Percentiles rank a stretch among this genome's conserved stretches.
These are phyloP conservation scores for Noccaea bulbosa DNA, from an alignment of 345 rosid genomes.

Conservation along the genomic window DNA sequence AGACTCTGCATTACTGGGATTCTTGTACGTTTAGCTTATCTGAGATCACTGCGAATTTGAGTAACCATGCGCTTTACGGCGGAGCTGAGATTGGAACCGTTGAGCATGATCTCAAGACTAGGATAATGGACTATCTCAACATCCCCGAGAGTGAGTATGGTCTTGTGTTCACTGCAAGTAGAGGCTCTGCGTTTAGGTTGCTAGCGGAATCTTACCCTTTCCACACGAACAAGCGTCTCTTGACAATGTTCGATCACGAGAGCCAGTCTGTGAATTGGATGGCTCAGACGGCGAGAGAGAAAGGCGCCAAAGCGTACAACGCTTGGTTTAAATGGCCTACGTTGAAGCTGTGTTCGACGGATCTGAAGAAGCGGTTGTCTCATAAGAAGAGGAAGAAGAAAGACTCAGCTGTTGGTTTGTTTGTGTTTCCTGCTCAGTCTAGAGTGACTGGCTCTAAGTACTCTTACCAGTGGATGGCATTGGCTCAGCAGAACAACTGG, in stretches of 20 bases:
- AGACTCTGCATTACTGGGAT: conserved; percentile 64
- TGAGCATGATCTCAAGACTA: conserved; percentile 69
- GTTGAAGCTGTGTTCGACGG: conserved; percentile 67
- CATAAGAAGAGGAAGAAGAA: conserved; percentile 70
- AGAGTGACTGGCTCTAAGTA: conserved; percentile 79
- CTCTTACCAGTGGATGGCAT: conserved; percentile 87
- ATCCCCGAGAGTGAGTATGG: conserved; percentile 76
- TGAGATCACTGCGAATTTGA: conserved; percentile 76
- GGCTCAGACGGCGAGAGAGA: conserved; percentile 72
- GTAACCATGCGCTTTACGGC: conserved; percentile 73
- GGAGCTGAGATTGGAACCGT: conserved; percentile 69
- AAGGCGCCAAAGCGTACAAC: conserved; percentile 69
- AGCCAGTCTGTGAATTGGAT: conserved; percentile 86
- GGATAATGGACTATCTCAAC: conserved; percentile 74
- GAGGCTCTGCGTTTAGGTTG: conserved; percentile 55
- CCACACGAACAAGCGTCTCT: conserved; percentile 58
- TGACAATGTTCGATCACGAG: conserved; percentile 36
- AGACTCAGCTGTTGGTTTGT: conserved; percentile 31
- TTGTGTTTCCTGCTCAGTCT: conserved; percentile 82
- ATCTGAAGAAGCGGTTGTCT: conserved; percentile 64
- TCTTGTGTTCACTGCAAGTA: conserved; percentile 57
- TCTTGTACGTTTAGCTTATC: conserved; percentile 64
- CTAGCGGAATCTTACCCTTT: conserved; percentile 78
- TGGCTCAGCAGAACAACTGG: conserved; percentile 76
- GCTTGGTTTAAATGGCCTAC: conserved; percentile 88